These are phyloP conservation scores for Dunaliella primolecta DNA, from an alignment of 139 green algal species.

Conservation along the genomic window DNA sequence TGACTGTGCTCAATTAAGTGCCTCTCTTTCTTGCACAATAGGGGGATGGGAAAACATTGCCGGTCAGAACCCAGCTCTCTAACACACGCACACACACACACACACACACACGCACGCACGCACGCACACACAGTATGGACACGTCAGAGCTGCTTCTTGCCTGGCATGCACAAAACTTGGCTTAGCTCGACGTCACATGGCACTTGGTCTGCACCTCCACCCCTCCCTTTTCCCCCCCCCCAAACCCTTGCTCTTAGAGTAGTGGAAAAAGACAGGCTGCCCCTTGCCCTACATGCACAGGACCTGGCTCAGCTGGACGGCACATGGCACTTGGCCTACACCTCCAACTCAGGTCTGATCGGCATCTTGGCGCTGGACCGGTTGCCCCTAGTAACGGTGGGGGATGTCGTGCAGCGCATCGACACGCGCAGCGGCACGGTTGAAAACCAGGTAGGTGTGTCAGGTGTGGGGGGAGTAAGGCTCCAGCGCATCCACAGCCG, in stretches of 20 bases:
- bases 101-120: no score
- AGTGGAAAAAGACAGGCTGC: no score
- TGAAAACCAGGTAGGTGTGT: conserved; percentile 65
- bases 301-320: conserved; percentile 55
- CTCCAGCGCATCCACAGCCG: conserved; percentile 71
- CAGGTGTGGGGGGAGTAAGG: conserved; percentile 81
- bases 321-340: conserved; percentile 88
- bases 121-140: no score
- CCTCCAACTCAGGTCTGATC: conserved; percentile 78
- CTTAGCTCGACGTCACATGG: conserved; percentile 70
- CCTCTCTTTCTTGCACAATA: no score
- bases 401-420: conserved; percentile 83
- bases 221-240: no score
- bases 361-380: conserved; percentile 70
- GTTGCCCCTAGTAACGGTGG: conserved; percentile 81
- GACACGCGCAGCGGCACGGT: conserved; percentile 57
- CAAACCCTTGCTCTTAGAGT: no score
- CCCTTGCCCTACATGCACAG: conserved; percentile 11
- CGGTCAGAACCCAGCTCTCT: no score
- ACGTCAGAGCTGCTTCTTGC: no score
- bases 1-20: no score
- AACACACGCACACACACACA: no score
- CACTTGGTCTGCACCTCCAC: conserved; percentile 87
- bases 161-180: conserved; percentile 18
- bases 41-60: no score